Base-by-base conservation (phyloP, 1,284 basidiomycete genomes). In the Marasmius tenuissimus region DNA sequence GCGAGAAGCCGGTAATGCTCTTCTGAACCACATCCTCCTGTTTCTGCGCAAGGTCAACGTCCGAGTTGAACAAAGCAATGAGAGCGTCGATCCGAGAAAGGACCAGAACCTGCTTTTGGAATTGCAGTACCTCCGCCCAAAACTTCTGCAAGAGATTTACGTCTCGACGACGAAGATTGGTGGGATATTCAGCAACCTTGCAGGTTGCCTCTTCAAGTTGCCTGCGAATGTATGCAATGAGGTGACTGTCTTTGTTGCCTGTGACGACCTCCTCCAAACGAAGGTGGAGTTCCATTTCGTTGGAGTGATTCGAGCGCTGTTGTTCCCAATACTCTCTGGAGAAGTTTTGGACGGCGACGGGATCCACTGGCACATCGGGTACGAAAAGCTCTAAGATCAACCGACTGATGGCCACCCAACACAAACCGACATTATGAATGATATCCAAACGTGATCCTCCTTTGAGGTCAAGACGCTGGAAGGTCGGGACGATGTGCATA, bases 351-450 rank as follows among this genome's bases (percentile, higher is more conserved):
- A 91, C 83, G 18, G 88, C 87, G 14, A 91, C 86, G 9, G 97
- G 97, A 72, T 99, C 97, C 58, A 98, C 77, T 1, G 96, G 94
- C 4, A 89, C 78, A 70, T 94, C 86, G 0, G 97, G 96, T 53
- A 98, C 81, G 71, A 92, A 92, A n/a, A 97, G 80, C 1, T 86
- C 78, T 16, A 94, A 71, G 35, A 93, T 73, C 57, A 85, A 68
- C 35, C 79, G 78, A 52, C 88, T 85, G 34, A 93, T 71, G 0
- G 81, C 82, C 48, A 96, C 77, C 88, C 89, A 97, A 52, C 76
- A 84, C 59, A 73, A 71, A 5, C 88, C 91, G 12, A 90, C 67
- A 54, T 38, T 37, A 14, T 37, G 35, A 37, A 54, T 33, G 20
- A 37, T 6, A 38, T 27, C 12, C 20, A 16, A 11, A 34, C 37